Evolutionary conservation across 768 basidiomycete genomes (phyloP), one percentile per base, ranked within the genome.

Genomic region (Trametes cinnabarina): DNA sequence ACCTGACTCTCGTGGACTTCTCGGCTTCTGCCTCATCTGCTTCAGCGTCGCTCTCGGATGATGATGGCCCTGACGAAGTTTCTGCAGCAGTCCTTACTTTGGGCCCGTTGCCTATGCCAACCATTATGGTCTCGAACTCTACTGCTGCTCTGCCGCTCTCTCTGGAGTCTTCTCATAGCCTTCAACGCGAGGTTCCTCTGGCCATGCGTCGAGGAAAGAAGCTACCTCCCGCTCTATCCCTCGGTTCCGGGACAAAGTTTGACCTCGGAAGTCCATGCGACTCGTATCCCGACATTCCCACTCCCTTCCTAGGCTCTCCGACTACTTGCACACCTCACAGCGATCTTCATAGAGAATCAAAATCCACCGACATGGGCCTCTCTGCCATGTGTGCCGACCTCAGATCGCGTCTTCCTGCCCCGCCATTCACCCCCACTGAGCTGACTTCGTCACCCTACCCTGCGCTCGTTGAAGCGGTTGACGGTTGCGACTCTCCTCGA

Each of bases 281-380:
- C 39, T 51, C 64, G 7, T 79, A 79, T 54, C 77, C 78, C 20
- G 72, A 72, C 50, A 74, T 79, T 14, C 78, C 77, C 6, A 76
- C 73, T 15, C 73, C 77, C 7, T 79, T 79, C 66, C 68, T 72
- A 14, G 74, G 76, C 14, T 74, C 76, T 3, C 68, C 74, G 0
- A 63, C 69, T 7, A 52, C 65, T 20, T 70, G 71, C 61, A 70
- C 68, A 5, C 74, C 76, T 2, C 59, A 57, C 71, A 35, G 66
- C 70, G 20, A 39, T 58, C 14, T 39, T 57, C 7, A 28, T n/a
- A 14, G 25, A 39, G 57, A 54, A n/a, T 12, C 51, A 10, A 3
- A 58, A 63, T 12, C 54, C 56, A 20, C 64, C 67, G 49, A 32
- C 30, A 69, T 72, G 55, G 69, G 71, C 1, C 67, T 79, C 20